These are phyloP conservation scores for Hyphopichia pseudoburtonii DNA, from an alignment of 1,139 yeast genomes.

Conservation along the genomic window DNA sequence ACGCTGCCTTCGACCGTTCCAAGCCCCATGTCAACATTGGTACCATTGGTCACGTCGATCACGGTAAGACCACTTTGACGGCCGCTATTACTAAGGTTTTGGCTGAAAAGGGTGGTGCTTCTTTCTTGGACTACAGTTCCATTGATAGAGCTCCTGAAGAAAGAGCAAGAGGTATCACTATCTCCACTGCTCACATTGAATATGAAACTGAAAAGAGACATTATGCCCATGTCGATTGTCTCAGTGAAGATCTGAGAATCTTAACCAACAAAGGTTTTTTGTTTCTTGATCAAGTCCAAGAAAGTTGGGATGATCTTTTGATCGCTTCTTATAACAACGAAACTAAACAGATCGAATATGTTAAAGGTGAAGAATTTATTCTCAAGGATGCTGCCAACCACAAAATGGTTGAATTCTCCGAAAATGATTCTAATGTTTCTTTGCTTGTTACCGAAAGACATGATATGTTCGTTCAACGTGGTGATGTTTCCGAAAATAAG, in stretches of 20 bases:
- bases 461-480: constrained; percentile 1
- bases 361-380: constrained; percentile 1
- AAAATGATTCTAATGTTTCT: neutral
- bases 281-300: constrained; percentile 1
- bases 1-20: constrained; percentile 80
- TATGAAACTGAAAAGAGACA: constrained; percentile 91
- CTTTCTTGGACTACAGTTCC: constrained; percentile 86
- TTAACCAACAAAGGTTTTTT: constrained; percentile 1
- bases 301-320: neutral
- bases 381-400: constrained; percentile 1
- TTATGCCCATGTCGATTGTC: constrained; percentile 94
- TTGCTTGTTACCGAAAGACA: constrained; percentile 1
- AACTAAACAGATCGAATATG: constrained; percentile 1
- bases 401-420: neutral
- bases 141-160: constrained; percentile 99
- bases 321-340: neutral
- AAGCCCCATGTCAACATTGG: constrained; percentile 97
- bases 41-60: constrained; percentile 93
- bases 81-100: constrained; percentile 98
- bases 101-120: constrained; percentile 86
- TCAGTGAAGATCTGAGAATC: constrained; percentile 11
- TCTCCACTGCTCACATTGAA: constrained; percentile 96
- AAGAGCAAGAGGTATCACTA: constrained; percentile 99
- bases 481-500: neutral
- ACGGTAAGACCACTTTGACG: constrained; percentile 96